Base-by-base conservation (phyloP, 129 eudicot genomes). In the Solidago caesia region DNA sequence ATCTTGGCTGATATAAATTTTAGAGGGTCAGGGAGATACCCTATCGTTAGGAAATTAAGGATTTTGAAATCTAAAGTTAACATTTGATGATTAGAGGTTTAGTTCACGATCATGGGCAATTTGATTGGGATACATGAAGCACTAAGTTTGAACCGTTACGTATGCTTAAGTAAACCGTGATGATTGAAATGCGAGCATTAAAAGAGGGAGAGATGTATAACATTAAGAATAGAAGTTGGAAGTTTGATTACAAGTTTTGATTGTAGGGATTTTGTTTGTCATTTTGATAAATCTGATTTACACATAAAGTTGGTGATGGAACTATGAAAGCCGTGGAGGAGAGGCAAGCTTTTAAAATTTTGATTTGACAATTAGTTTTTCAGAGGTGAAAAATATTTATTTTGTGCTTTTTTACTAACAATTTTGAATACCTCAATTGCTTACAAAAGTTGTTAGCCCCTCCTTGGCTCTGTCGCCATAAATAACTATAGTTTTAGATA, bases 161-260 rank as follows among this genome's bases (percentile, higher is more conserved):
- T 57, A 67, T 75, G 72, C 44, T 61, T 4, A n/a, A 45, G 6
- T 44, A 55, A 67, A 45, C 44, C 44, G 59, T 48, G 59, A 29
- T 57, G 57, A 76, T 49, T 16, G 61, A 45, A n/a, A 45, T 46
- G 68, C 29, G 6, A 14, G 43, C 14, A 1, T n/a, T 44, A 6
- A 67, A 21, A 44, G n/a, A 13, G 51, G 43, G 67, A 75, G 16
- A 14, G 67, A 55, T 39, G 55, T 55, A 42, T 75, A 65, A 44
- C 64, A 49, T n/a, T 75, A 66, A 25, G 33, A 43, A 67, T 67
- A 58, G 48, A 44, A 42, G 9, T 29, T 67, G 4, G 51, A 77
- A 45, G 70, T 68, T 46, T 46, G 46, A 60, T 7, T 58, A 14
- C 52, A 58, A 27, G 29, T 52, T 64, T 16, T 15, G 45, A 7